phyloP scores from a whole-genome alignment of 2,329 filamentous ascomycete species.

The Pyrenochaeta sp. region DNA sequence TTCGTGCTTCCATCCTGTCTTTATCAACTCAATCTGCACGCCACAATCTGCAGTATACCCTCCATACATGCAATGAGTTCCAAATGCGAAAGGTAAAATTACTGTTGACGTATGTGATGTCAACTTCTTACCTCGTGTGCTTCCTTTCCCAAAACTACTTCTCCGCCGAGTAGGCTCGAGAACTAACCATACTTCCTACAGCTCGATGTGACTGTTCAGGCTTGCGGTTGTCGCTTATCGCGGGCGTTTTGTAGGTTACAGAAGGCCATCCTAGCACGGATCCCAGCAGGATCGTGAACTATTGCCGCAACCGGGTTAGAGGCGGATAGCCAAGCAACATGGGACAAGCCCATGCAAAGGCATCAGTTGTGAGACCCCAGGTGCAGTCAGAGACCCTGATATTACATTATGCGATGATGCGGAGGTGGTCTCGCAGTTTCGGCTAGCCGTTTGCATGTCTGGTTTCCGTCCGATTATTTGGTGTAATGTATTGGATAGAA shows the following conservation, averaged over 20 bases:
- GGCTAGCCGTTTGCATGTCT: constrained; percentile 2
- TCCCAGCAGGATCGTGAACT: constrained; percentile 15
- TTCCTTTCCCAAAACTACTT: background rate
- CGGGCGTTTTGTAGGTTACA: constrained; percentile 7
- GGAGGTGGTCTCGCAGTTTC: constrained; percentile 4
- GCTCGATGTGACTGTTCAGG: background rate
- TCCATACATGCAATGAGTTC: background rate
- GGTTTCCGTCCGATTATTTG: constrained; percentile 3
- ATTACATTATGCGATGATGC: constrained; percentile 4
- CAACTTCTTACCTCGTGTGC: background rate
- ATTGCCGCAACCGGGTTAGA: constrained; percentile 8
- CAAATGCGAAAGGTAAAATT: background rate
- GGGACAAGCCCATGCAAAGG: constrained; percentile 12
- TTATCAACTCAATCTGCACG: constrained; percentile 9
- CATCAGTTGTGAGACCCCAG: constrained; percentile 16
- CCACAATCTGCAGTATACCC: constrained; percentile 11
- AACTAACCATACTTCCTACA: background rate
- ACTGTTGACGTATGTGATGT: background rate
- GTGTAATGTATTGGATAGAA: constrained; percentile 10
- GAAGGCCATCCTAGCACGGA: constrained; percentile 5
- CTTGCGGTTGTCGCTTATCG: constrained; percentile 12
- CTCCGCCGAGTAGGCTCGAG: background rate
- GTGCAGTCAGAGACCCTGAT: constrained; percentile 1
- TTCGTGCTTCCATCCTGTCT: constrained; percentile 10
- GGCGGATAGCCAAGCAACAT: constrained; percentile 19